These are phyloP conservation scores for Pouteria glomerata DNA, from an alignment of 148 eudicot species.

Conservation along the genomic window DNA sequence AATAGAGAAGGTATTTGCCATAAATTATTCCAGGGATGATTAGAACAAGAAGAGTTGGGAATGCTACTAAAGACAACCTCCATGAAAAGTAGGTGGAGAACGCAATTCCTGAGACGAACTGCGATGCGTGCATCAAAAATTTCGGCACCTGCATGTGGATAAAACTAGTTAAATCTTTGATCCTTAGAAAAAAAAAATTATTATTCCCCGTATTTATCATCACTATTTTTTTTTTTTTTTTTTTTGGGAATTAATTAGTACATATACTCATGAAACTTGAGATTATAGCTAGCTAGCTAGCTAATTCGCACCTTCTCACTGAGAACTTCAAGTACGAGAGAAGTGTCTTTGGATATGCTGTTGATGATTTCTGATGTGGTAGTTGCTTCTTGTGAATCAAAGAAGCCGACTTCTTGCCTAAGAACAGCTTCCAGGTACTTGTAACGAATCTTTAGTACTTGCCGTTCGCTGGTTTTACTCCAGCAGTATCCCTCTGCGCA, in stretches of 20 bases:
- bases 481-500: slow-evolving; percentile 83
- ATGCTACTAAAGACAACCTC: slow-evolving; percentile 71
- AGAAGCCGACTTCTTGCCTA: slow-evolving; percentile 87
- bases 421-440: slow-evolving; percentile 82
- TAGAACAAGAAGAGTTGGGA: slow-evolving; percentile 69
- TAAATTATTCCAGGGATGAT: slow-evolving; percentile 77
- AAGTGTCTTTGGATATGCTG: slow-evolving; percentile 76
- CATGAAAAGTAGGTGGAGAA: slow-evolving; percentile 87
- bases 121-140: slow-evolving; percentile 79
- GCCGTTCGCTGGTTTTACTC: slow-evolving; percentile 91
- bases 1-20: slow-evolving; percentile 60
- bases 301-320: slow-evolving; percentile 79
- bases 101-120: slow-evolving; percentile 82
- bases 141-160: slow-evolving; percentile 60
- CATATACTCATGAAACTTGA: too few relatives aligned
- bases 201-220: too few relatives aligned
- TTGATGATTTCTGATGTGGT: slow-evolving; percentile 78
- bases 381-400: slow-evolving; percentile 96
- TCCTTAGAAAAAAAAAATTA: too few relatives aligned
- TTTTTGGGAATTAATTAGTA: too few relatives aligned
- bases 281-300: too few relatives aligned
- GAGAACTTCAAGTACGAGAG: slow-evolving; percentile 79
- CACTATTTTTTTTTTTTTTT: too few relatives aligned
- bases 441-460: slow-evolving; percentile 74
- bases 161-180: too few relatives aligned